Percentiles rank a stretch among this genome's conserved stretches.
phyloP scores from a whole-genome alignment of 1,284 basidiomycete species.

The Xerocomus minutiporus region DNA sequence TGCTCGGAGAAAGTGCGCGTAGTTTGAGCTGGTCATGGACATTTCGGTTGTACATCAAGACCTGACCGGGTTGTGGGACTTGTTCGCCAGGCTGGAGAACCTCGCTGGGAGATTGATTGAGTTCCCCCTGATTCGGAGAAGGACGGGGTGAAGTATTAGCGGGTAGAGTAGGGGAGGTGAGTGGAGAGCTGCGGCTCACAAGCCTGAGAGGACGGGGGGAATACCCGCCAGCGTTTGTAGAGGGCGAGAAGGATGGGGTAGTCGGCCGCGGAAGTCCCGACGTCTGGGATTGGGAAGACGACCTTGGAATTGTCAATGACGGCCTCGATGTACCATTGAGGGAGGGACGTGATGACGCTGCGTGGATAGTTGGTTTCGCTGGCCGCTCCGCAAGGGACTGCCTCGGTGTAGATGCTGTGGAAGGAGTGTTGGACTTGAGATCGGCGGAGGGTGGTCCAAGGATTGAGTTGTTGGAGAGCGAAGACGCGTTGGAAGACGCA shows the following conservation, averaged over 20 bases:
- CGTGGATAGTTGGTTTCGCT: slow-evolving; percentile 11
- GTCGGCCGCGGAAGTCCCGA: slow-evolving; percentile 22
- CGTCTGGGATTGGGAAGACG: slow-evolving; percentile 9
- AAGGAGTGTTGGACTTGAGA: slow-evolving; percentile 6
- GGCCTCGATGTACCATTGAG: slow-evolving; percentile 20
- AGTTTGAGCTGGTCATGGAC: slow-evolving; percentile 37
- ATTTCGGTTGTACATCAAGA: slow-evolving; percentile 38
- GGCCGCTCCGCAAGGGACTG: slow-evolving; percentile 13
- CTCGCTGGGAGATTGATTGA: slow-evolving; percentile 13
- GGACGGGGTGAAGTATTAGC: slow-evolving; percentile 8
- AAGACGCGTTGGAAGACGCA: slow-evolving; percentile 27
- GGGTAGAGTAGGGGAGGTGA: slow-evolving; percentile 12
- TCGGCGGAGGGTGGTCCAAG: slow-evolving; percentile 5
- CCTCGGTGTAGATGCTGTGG: slow-evolving; percentile 11
- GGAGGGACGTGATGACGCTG: slow-evolving; percentile 17
- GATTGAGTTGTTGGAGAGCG: slow-evolving; percentile 24
- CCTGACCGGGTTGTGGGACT: slow-evolving; percentile 23
- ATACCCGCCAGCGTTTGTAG: slow-evolving; percentile 5
- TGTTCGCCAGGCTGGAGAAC: slow-evolving; percentile 35
- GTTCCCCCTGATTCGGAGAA: slow-evolving; percentile 8
- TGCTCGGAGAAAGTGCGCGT: slow-evolving; percentile 20
- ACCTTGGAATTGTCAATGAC: slow-evolving; percentile 26
- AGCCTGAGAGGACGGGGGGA: slow-evolving; percentile 25
- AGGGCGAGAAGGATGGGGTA: slow-evolving; percentile 17
- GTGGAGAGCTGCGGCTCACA: slow-evolving; percentile 15